These are phyloP conservation scores for Termitomyces sp. DNA, from an alignment of 768 basidiomycete genomes.

Conservation along the genomic window DNA sequence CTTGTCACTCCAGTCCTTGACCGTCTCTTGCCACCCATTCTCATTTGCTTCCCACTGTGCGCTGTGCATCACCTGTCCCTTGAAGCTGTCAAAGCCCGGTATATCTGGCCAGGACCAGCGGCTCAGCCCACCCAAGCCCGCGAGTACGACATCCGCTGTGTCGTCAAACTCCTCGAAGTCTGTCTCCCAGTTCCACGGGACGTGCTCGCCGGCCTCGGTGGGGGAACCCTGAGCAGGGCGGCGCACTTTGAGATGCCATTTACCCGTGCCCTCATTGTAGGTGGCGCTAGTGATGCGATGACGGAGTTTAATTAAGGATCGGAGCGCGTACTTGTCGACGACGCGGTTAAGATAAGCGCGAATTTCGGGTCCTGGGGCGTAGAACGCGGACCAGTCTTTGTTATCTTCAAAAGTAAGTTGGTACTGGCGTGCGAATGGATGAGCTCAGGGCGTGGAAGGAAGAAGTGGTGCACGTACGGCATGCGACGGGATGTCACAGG, in stretches of 20 bases:
- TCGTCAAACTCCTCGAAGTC: conserved; percentile 49
- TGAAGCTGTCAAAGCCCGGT: conserved; percentile 51
- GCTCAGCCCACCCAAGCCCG: conserved; percentile 50
- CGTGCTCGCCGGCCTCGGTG: conserved; percentile 17
- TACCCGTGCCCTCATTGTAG: conserved; percentile 49
- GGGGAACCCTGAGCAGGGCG: conserved; percentile 22
- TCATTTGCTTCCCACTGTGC: conserved; percentile 52
- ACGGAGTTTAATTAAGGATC: conserved; percentile 50
- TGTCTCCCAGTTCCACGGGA: conserved; percentile 20
- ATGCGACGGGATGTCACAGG: conserved; percentile 13
- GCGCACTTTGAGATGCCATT: conserved; percentile 55
- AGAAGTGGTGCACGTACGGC: background rate
- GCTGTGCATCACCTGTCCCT: conserved; percentile 61
- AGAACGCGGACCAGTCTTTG: conserved; percentile 61
- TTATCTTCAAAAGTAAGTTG: conserved; percentile 59
- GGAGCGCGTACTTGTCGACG: conserved; percentile 56
- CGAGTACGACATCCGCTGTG: conserved; percentile 55
- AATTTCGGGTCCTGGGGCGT: conserved; percentile 60
- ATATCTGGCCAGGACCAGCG: conserved; percentile 72
- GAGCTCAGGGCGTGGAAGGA: background rate
- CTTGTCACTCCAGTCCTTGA: conserved; percentile 51
- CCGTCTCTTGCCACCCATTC: conserved; percentile 42
- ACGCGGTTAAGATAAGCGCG: conserved; percentile 50
- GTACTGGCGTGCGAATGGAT: conserved; percentile 35
- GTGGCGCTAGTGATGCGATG: conserved; percentile 53